Percentiles rank a stretch among this genome's conserved stretches.
Conservation (phyloP, 495 filamentous ascomycete species). For the Opeltia flavorubescens region DNA sequence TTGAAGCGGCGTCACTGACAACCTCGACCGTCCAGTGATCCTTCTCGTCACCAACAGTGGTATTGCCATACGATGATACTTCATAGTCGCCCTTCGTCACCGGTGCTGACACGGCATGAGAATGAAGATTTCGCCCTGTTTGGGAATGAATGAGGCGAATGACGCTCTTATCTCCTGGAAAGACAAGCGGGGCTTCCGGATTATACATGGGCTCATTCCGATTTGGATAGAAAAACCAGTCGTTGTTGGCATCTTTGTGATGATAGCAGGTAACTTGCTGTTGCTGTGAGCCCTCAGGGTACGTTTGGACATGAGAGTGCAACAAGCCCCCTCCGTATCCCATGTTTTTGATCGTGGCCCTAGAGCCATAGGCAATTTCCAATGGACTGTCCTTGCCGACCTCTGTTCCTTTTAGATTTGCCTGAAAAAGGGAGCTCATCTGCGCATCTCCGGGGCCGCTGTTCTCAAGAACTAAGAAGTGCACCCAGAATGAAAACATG, state of each 20-base stretch:
- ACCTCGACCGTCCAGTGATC: constrained; percentile 96
- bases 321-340: constrained; percentile 96
- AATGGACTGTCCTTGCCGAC: constrained; percentile 88
- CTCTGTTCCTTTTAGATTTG: constrained; percentile 83
- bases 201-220: constrained; percentile 60
- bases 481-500: constrained; percentile 84
- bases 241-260: constrained; percentile 98
- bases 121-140: constrained; percentile 93
- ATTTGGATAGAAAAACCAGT: constrained; percentile 98
- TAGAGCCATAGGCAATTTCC: constrained; percentile 77
- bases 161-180: constrained; percentile 60
- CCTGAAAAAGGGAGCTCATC: constrained; percentile 98
- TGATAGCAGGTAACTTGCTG: constrained; percentile 99
- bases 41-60: constrained; percentile 94
- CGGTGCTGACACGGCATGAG: constrained; percentile 76
- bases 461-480: constrained; percentile 87
- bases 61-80: constrained; percentile 91
- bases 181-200: constrained; percentile 50
- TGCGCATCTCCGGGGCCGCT: constrained; percentile 94
- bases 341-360: constrained; percentile 96
- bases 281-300: constrained; percentile 83
- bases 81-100: constrained; percentile 80
- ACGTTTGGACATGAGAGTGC: constrained; percentile 93
- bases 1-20: constrained; percentile 72
- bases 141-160: constrained; percentile 89